Base-by-base conservation (phyloP, 805 yeast species). In the Kazachstania martiniae region DNA sequence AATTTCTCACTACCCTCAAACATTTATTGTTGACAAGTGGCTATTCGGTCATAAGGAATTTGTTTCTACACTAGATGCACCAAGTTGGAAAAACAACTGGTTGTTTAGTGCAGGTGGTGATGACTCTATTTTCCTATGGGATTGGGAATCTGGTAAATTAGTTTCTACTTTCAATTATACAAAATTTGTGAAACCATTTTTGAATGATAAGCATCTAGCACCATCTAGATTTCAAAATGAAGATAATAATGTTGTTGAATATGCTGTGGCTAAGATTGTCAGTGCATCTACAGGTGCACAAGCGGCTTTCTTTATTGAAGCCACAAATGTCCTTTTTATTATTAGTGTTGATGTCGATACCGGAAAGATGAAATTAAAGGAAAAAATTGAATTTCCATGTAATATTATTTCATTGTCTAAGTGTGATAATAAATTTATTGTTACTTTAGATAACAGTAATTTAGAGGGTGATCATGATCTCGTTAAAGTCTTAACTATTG, bases 61-160 rank as follows among this genome's bases (percentile, higher is more conserved):
- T 43, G 77, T 91, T 8, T 78, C 94, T 2, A 62, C 71, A 5
- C 53, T 91, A 41, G 53, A 65, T 21, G 59, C 76, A 10, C 77
- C 85, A 15, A 39, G 52, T 3, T 73, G 75, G 65, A 56, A 71
- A 23, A 50, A 61, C 4, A 25, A 38, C 8, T 47, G 71, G 13
- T 62, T 91, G 33, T 56, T 87, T 16, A 78, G 91, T 49, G 97
- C 79, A 4, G 98, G 99, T 22, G 99, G 98, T 42, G 98, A 91
- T 52, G 73, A 72, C 33, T 74, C 56, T 42, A 48, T 91, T 9
- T 64, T 70, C 38, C 52, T 74, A 13, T 89, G 97, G 96, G 66
- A 82, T 39, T 86, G 96, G 94, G 61, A 63, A 17, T 49, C 63
- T 12, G 72, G 71, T 22, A 53, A 59, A 34, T 59, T 70, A 36